Evolutionary conservation across 768 basidiomycete species (phyloP).

Genomic region (Lentinula edodes): DNA sequence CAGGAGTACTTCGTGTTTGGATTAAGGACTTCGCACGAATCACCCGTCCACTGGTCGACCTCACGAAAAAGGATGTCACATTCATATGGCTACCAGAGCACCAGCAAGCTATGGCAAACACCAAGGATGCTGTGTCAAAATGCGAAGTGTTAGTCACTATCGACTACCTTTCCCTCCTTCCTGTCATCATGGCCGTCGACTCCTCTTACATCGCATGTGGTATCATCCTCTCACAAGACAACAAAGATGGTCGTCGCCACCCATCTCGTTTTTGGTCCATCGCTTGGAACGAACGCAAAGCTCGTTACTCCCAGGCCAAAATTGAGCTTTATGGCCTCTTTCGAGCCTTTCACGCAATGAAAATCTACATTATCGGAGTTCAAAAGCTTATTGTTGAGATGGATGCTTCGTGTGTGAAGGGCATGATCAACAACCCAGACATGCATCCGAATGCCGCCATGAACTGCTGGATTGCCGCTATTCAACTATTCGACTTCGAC

Average conservation of each 20-base stretch:
- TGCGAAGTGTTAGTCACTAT: slow-evolving; percentile 19
- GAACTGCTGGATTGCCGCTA: slow-evolving; percentile 30
- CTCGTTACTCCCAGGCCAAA: neutral
- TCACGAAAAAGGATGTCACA: slow-evolving; percentile 10
- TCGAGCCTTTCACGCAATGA: neutral
- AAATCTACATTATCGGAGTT: too few species aligned
- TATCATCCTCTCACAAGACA: slow-evolving; percentile 24
- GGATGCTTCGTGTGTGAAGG: too few species aligned
- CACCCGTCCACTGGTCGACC: neutral
- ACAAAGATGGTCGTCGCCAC: neutral
- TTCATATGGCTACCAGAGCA: slow-evolving; percentile 16
- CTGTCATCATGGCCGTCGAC: slow-evolving; percentile 27
- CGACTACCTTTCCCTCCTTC: slow-evolving; percentile 21
- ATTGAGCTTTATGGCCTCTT: neutral
- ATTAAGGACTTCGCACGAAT: slow-evolving; percentile 15
- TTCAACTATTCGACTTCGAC: slow-evolving; percentile 26
- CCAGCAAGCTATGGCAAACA: neutral
- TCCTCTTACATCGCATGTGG: slow-evolving; percentile 22
- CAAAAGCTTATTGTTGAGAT: too few species aligned
- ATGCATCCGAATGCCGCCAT: slow-evolving; percentile 26
- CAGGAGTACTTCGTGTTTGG: slow-evolving; percentile 12
- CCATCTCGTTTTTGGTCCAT: slow-evolving; percentile 11
- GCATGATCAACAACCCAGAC: slow-evolving; percentile 15
- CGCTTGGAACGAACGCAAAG: slow-evolving; percentile 9
- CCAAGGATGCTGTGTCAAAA: neutral